Evolutionary conservation across 169 alveolate genomes (phyloP).

Genomic region (Cyclospora cayetanensis): DNA sequence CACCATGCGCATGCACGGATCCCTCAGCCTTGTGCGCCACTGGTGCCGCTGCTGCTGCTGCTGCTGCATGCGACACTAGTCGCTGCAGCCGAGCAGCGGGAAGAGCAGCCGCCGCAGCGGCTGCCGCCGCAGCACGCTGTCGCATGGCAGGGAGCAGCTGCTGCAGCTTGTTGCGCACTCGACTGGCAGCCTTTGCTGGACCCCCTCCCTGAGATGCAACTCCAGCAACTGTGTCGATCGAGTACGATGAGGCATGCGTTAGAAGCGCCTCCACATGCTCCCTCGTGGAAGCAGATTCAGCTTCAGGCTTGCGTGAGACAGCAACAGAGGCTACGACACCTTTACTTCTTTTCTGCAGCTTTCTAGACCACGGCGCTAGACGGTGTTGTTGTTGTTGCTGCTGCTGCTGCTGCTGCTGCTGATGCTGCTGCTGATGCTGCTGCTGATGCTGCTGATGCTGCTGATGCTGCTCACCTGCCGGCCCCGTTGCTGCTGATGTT

Average conservation of each 20-base stretch:
- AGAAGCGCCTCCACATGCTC: no score
- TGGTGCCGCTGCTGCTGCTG: conserved; percentile 36
- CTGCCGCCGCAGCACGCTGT: conserved; percentile 64
- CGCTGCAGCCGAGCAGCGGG: conserved; percentile 57
- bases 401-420: conserved; percentile 24
- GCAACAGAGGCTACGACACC: background rate
- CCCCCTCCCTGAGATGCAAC: no score
- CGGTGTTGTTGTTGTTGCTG: conserved; percentile 24
- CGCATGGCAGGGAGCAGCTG: conserved; percentile 62
- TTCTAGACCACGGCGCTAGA: conserved; percentile 21
- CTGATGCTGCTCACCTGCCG: conserved; percentile 10
- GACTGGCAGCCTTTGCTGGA: background rate
- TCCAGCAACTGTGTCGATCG: no score
- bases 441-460: conserved; percentile 25
- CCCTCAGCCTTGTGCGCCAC: background rate
- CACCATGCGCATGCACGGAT: background rate
- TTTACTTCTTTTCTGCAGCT: background rate
- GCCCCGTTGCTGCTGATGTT: conserved; percentile 17
- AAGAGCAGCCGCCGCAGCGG: conserved; percentile 62
- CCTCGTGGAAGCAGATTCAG: background rate
- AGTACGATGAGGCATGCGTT: no score
- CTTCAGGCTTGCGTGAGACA: background rate
- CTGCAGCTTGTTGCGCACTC: conserved; percentile 48
- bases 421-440: no score
- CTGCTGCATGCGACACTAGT: conserved; percentile 17